A percentile compares a stretch with the other conserved stretches of the same genome.
phyloP scores from a whole-genome alignment of 2,329 filamentous ascomycete species.

The Cordyceps javanica region DNA sequence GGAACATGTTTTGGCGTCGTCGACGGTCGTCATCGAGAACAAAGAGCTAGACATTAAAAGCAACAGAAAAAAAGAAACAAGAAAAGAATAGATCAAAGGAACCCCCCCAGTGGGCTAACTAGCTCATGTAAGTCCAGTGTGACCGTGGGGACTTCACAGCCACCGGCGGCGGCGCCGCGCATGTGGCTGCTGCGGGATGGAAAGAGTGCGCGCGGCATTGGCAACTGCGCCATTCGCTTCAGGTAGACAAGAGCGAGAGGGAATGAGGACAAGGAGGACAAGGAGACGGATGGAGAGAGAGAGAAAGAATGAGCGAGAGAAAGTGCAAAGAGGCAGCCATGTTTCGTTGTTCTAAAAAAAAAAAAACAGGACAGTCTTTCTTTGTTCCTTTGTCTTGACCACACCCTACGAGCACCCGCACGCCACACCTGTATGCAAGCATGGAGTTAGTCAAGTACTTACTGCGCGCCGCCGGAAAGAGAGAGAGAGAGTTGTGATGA shows the following conservation, averaged over 20 bases:
- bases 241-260: background rate
- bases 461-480: no score
- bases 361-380: no score
- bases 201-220: no score
- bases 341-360: no score
- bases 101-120: no score
- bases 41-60: background rate
- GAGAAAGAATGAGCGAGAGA: no score
- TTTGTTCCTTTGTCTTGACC: no score
- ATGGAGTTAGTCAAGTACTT: background rate
- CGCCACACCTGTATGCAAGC: constrained; percentile 8
- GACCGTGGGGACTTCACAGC: no score
- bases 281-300: no score
- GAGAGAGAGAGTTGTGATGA: background rate
- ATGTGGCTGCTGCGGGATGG: background rate
- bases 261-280: no score
- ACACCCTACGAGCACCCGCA: no score
- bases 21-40: background rate
- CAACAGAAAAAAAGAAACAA: background rate
- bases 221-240: background rate
- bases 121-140: background rate
- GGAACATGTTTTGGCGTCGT: background rate
- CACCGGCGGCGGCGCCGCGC: background rate
- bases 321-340: no score
- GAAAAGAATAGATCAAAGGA: background rate